Evolutionary conservation across 768 basidiomycete species (phyloP), one percentile per base, ranked within the genome.

Genomic region (Filobasidium wieringae): DNA sequence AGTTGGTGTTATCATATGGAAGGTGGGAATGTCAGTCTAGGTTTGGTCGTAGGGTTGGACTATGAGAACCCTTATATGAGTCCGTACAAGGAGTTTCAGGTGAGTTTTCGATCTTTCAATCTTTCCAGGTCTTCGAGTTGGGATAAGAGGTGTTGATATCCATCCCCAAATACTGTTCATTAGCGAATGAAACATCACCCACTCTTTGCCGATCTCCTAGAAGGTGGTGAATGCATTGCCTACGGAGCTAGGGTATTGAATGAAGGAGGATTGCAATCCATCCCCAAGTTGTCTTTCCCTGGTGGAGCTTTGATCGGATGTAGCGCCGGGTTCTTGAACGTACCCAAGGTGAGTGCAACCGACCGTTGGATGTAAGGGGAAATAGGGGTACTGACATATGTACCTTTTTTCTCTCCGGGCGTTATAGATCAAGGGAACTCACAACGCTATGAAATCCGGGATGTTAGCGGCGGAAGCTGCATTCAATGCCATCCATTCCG

Each of bases 361-460:
- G 5, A 14, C 17, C 56, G 22, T 24, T 32, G 22, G 11, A 39
- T 39, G 11, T 39, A 11, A n/a, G n/a, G n/a, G n/a, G n/a, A n/a
- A n/a, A n/a, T n/a, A n/a, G 34, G 26, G 7, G 8, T 22, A 22
- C 58, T 61, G 12, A 59, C 27, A n/a, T 39, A 12, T 12, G 37
- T 12, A 39, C 37, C 4, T 31, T 2, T 9, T 17, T 7, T 51
- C 17, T 3, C 5, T 9, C 24, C 17, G 17, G 15, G 26, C 29
- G 41, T 34, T 24, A 1, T 56, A 74, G 76, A 97, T 99, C 75
- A 97, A 97, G 71, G 93, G 93, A 14, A 93, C 92, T 0, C 95
- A 97, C 71, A 97, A 92, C 59, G 91, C 93, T 2, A 97, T 99
- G 95, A 92, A 97, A 79, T 88, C 86, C 34, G 95, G 95, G 29